Evolutionary conservation across 306 rosid species (phyloP).

Genomic region (Lotus japonicus): DNA sequence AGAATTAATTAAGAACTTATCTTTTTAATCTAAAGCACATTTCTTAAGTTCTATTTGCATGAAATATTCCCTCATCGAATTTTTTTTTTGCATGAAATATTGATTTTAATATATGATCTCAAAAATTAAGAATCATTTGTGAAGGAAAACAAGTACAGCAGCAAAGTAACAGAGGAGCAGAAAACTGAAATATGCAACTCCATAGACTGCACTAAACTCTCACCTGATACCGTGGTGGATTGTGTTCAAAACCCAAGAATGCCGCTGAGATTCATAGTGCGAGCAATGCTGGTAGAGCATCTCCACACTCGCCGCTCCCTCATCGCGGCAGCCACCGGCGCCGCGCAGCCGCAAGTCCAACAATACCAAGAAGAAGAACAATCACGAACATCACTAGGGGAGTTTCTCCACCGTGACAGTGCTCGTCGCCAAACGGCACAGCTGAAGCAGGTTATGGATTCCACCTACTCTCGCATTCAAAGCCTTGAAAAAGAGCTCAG

Average conservation of each 20-base stretch:
- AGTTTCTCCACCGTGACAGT: slow-evolving; percentile 49
- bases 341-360: not conserved
- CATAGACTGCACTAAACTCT: slow-evolving; percentile 65
- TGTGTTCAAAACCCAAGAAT: slow-evolving; percentile 74
- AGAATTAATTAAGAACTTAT: no score
- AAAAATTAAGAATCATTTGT: no score
- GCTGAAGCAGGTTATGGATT: slow-evolving; percentile 57
- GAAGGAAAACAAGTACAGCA: slow-evolving; percentile 51
- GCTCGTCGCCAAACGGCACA: slow-evolving; percentile 38
- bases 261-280: slow-evolving; percentile 74
- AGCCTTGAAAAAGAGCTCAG: slow-evolving; percentile 57
- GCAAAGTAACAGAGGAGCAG: slow-evolving; percentile 55
- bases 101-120: no score
- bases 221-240: slow-evolving; percentile 37
- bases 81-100: no score
- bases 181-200: slow-evolving; percentile 49
- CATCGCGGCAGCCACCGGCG: not conserved
- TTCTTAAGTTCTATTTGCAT: no score
- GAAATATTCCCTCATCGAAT: no score
- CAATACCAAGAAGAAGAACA: not conserved
- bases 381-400: slow-evolving; percentile 40
- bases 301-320: slow-evolving; percentile 68
- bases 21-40: no score
- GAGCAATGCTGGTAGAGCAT: slow-evolving; percentile 75
- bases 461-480: slow-evolving; percentile 54